Evolutionary conservation across 2,329 filamentous ascomycete species (phyloP).

Genomic region (Penicillium vulpinum): DNA sequence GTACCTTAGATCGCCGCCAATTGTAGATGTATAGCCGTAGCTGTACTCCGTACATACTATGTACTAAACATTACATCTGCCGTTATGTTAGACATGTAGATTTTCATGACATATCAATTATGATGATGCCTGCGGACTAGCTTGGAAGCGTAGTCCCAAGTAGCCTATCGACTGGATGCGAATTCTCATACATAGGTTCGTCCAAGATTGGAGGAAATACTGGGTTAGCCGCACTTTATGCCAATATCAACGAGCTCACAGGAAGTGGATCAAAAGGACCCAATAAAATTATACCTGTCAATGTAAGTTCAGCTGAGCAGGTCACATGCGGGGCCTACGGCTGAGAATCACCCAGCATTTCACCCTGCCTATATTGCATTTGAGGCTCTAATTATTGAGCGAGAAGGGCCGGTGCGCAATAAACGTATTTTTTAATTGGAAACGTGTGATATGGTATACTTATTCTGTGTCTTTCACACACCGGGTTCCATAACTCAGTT

Average conservation of each 20-base stretch:
- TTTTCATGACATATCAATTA: background rate
- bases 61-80: background rate
- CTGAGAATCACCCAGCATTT: no score
- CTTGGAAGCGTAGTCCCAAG: background rate
- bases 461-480: no score
- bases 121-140: background rate
- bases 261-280: background rate
- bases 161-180: background rate
- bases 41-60: no score
- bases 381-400: no score
- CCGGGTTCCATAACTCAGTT: no score
- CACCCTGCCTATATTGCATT: no score
- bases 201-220: no score
- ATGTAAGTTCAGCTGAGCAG: no score
- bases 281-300: background rate
- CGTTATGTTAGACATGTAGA: background rate
- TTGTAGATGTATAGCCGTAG: background rate
- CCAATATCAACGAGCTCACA: background rate
- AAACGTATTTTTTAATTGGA: no score
- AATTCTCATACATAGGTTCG: background rate
- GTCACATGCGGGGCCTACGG: no score
- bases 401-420: no score
- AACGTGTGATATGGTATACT: no score
- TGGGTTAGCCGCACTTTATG: background rate
- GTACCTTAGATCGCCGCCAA: slow-evolving; percentile 4